Evolutionary conservation across 2,329 filamentous ascomycete genomes (phyloP), one percentile per base, ranked within the genome.

Genomic region (Trichoderma sp.): DNA sequence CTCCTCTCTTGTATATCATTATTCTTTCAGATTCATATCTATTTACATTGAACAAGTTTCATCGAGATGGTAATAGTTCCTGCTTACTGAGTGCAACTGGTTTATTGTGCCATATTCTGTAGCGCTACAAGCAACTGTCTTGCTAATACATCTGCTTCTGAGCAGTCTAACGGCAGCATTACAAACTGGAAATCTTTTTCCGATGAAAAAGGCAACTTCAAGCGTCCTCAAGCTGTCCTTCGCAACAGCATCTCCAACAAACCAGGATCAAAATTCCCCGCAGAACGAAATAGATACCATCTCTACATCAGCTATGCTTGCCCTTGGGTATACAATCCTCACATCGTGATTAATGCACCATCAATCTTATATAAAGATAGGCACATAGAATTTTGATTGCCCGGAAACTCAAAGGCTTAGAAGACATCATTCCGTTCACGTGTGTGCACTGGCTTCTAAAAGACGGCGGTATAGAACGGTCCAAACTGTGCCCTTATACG

Each of bases 251-350:
- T 97, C 79, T 92, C 90, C 34, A 87, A 85, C 71, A 87, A 92
- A 74, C 81, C 88, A 1, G 89, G 87, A 51, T 90, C 92, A 8
- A 82, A 90, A 77, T 97, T 94, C 74, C 91, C 93, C 5, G 87
- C 93, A 1, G 94, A 97, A 81, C 92, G 92, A 81, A 92, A 87
- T 67, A 87, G 95, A 69, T 98, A 98, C 79, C 95, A 98, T 81
- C 88, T 98, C 73, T 98, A 94, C 77, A 90, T 97, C 73, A 94
- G 91, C 74, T 97, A 96, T 80, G 94, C 94, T 10, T 97, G 94
- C 80, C 94, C 94, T 4, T 97, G 94, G 94, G 90, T 83, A 73
- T 69, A 79, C 73, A 18, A 3, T 24, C 26, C 7, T 8, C 5
- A 28, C 21, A 21, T 18, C 24, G 28, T 1, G 14, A 18, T 1